These are phyloP conservation scores for Candida ponderosae DNA, from an alignment of 805 yeast species.

Conservation along the genomic window DNA sequence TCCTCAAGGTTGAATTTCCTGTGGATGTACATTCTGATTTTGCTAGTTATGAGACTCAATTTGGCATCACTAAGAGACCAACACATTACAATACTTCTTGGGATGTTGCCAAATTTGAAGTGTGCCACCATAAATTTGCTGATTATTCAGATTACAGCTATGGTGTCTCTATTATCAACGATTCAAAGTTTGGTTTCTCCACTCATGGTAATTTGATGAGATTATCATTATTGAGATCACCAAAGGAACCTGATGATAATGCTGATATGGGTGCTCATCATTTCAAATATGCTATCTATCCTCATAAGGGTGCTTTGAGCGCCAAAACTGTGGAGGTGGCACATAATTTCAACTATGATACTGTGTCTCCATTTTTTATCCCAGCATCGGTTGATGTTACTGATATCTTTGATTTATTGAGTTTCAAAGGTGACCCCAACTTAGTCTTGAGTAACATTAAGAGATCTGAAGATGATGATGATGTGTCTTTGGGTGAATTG, in stretches of 20 bases:
- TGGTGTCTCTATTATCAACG: constrained; percentile 81
- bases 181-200: constrained; percentile 86
- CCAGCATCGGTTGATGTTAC: constrained; percentile 10
- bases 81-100: constrained; percentile 92
- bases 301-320: constrained; percentile 67
- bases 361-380: constrained; percentile 12
- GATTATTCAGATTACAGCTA: constrained; percentile 82
- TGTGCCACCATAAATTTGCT: constrained; percentile 88
- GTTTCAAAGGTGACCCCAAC: constrained; percentile 42
- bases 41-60: constrained; percentile 91
- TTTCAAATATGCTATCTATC: constrained; percentile 77
- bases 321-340: constrained; percentile 65
- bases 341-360: constrained; percentile 64
- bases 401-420: constrained; percentile 23
- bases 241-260: constrained; percentile 89
- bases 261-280: constrained; percentile 91
- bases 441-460: constrained; percentile 72
- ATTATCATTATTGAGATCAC: constrained; percentile 76
- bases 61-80: constrained; percentile 85
- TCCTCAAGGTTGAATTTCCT: constrained; percentile 92
- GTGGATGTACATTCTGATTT: constrained; percentile 68
- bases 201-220: constrained; percentile 92
- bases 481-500: constrained; percentile 33
- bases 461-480: constrained; percentile 79
- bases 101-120: constrained; percentile 97